These are phyloP conservation scores for Lasiodiplodia citricola DNA, from an alignment of 2,329 filamentous ascomycete genomes.

Conservation along the genomic window DNA sequence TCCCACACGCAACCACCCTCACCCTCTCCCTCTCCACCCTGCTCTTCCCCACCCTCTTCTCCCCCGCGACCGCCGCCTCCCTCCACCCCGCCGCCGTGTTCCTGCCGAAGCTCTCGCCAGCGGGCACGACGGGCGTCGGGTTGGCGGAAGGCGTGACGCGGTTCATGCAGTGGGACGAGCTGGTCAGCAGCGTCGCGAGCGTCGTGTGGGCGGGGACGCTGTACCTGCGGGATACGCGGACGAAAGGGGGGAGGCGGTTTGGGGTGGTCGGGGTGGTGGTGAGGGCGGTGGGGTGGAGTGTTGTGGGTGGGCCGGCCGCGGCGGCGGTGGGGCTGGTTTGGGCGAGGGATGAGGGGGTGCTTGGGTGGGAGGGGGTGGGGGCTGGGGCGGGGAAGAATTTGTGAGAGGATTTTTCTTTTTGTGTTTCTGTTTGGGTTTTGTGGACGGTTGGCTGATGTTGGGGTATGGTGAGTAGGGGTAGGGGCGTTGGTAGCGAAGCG, in stretches of 20 bases:
- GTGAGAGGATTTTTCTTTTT: not conserved
- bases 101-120: not conserved
- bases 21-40: not conserved
- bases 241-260: not conserved
- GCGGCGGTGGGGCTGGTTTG: constrained; percentile 21
- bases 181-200: not conserved
- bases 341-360: constrained; percentile 14
- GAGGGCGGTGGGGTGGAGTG: constrained; percentile 7
- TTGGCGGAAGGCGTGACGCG: not conserved
- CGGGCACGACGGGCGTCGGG: not conserved
- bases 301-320: constrained; percentile 18
- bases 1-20: constrained; percentile 5
- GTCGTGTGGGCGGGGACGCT: constrained; percentile 6
- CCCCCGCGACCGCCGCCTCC: not conserved
- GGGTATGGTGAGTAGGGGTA: no score
- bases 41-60: not conserved
- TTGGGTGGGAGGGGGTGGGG: not conserved
- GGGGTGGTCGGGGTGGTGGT: not conserved
- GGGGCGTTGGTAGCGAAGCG: no score
- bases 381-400: not conserved
- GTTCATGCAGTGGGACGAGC: constrained; percentile 26
- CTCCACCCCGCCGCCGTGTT: constrained; percentile 14
- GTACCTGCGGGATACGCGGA: constrained; percentile 6
- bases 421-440: not conserved
- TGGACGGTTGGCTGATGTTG: not conserved